phyloP scores from a whole-genome alignment of 1,284 basidiomycete species.

The Tylopilus sp. region DNA sequence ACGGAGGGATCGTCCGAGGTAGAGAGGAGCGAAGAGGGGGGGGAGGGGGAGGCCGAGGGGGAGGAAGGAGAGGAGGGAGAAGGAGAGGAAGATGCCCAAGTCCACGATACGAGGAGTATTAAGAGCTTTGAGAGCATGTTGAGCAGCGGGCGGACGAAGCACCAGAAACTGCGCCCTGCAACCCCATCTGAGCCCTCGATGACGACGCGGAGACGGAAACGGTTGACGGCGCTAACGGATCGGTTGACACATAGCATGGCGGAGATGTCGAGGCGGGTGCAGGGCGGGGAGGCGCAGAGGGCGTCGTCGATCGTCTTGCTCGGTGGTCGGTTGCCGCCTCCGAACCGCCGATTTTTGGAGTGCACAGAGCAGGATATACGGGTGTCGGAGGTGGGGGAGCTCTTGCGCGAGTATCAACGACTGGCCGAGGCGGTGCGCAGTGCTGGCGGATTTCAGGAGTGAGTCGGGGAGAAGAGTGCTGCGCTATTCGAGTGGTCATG shows the following conservation, averaged over 20 bases:
- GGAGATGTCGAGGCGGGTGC: slow-evolving; percentile 45
- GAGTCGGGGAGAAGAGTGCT: not conserved
- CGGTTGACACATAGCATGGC: slow-evolving; percentile 66
- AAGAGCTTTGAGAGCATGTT: slow-evolving; percentile 82
- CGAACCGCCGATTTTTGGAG: slow-evolving; percentile 63
- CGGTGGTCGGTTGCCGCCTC: slow-evolving; percentile 42
- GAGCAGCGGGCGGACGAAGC: slow-evolving; percentile 39
- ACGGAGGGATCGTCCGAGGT: slow-evolving; percentile 21
- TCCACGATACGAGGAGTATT: slow-evolving; percentile 63
- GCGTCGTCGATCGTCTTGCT: slow-evolving; percentile 37
- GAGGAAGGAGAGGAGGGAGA: slow-evolving; percentile 29
- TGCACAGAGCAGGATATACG: slow-evolving; percentile 69
- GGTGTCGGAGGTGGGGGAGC: slow-evolving; percentile 69
- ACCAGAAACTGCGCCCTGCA: not conserved
- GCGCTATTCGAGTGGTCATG: too few species aligned
- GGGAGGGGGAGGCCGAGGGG: slow-evolving; percentile 23
- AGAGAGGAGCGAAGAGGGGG: slow-evolving; percentile 35
- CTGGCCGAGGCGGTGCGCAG: slow-evolving; percentile 50
- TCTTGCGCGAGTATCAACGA: slow-evolving; percentile 73
- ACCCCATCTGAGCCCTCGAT: not conserved
- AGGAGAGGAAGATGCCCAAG: slow-evolving; percentile 35
- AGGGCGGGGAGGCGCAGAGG: slow-evolving; percentile 29
- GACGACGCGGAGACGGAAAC: slow-evolving; percentile 42
- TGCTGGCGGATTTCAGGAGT: slow-evolving; percentile 36
- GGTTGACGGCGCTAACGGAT: slow-evolving; percentile 49